Evolutionary conservation across 495 filamentous ascomycete species (phyloP).

Genomic region (Penicillium egyptiacum): DNA sequence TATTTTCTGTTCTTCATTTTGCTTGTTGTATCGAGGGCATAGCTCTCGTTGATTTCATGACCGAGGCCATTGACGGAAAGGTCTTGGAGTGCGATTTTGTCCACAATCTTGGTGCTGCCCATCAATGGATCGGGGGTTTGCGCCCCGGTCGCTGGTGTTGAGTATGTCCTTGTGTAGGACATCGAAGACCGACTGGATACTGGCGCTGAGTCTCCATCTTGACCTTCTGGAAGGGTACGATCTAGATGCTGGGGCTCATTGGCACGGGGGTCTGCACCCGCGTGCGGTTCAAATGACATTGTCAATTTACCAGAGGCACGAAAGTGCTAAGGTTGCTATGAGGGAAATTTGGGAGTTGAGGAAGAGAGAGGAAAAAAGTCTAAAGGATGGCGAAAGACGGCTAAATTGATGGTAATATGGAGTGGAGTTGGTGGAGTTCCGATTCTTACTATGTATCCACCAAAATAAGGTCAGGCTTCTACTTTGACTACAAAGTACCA

Average conservation of each 20-base stretch:
- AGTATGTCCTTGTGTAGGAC: constrained; percentile 20
- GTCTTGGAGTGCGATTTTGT: constrained; percentile 20
- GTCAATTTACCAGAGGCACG: not conserved
- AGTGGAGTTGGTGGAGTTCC: constrained; percentile 5
- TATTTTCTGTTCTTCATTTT: constrained; percentile 22
- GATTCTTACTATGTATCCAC: constrained; percentile 1
- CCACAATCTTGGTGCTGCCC: constrained; percentile 14
- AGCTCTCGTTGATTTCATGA: constrained; percentile 15
- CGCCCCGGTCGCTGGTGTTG: constrained; percentile 27
- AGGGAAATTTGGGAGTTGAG: not conserved
- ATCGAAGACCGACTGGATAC: constrained; percentile 25
- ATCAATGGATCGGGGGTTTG: constrained; percentile 29
- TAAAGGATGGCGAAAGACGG: not conserved
- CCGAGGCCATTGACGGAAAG: constrained; percentile 17
- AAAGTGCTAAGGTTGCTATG: not conserved
- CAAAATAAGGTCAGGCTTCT: not conserved
- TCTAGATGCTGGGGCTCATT: constrained; percentile 1
- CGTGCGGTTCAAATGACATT: constrained; percentile 17
- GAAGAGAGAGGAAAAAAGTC: not conserved
- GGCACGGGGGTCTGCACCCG: constrained; percentile 14
- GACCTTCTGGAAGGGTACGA: not conserved
- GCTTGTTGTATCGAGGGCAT: constrained; percentile 17
- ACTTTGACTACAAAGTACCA: not conserved
- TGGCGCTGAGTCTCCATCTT: constrained; percentile 16
- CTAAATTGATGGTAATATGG: not conserved